phyloP scores from a whole-genome alignment of 768 basidiomycete genomes.

The Boletus rufocinnamomeus region DNA sequence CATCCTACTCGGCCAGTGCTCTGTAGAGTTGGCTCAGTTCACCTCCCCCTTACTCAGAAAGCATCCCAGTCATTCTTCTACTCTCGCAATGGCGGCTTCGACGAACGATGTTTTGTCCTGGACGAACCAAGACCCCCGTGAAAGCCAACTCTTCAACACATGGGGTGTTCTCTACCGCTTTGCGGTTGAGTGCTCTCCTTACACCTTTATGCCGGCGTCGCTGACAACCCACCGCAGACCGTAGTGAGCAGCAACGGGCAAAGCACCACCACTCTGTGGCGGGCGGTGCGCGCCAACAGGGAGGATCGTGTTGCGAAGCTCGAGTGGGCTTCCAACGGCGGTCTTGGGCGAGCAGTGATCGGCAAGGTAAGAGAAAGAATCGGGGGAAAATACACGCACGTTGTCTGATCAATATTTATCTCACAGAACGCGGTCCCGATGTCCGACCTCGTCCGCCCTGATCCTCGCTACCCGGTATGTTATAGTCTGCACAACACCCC shows the following conservation, averaged over 20 bases:
- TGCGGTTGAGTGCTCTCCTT: constrained; percentile 49
- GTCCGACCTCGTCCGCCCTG: constrained; percentile 77
- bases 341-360: constrained; percentile 81
- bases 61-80: constrained; percentile 36
- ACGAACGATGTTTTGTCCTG: constrained; percentile 77
- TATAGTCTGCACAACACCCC: constrained; percentile 14
- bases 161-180: constrained; percentile 84
- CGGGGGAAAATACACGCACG: constrained; percentile 15
- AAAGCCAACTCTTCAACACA: constrained; percentile 79
- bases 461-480: constrained; percentile 62
- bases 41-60: constrained; percentile 36
- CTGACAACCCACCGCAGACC: constrained; percentile 51
- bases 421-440: constrained; percentile 73
- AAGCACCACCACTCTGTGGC: constrained; percentile 76
- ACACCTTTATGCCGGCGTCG: constrained; percentile 19
- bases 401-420: constrained; percentile 31
- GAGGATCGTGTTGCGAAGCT: constrained; percentile 88
- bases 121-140: constrained; percentile 85
- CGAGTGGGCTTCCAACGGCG: constrained; percentile 83
- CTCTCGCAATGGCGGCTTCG: constrained; percentile 49
- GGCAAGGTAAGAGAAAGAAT: constrained; percentile 61
- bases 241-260: constrained; percentile 60
- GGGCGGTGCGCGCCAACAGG: constrained; percentile 79
- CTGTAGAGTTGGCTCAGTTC: constrained; percentile 29
- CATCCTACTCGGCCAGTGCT: constrained; percentile 12